phyloP scores from a whole-genome alignment of 768 basidiomycete species.

The Lentinula raphanica region DNA sequence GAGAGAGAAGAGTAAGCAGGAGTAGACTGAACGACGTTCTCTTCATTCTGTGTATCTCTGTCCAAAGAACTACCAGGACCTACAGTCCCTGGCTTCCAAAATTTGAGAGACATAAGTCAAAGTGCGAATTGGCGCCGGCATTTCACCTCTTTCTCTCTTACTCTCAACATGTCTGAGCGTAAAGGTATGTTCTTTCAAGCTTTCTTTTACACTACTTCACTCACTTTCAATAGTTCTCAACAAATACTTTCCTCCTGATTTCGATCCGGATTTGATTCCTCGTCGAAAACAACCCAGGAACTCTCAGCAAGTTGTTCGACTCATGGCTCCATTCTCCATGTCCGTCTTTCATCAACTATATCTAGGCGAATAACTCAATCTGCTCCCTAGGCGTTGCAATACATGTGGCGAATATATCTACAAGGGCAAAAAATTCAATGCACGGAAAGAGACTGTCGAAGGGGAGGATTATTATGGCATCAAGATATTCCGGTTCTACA shows the following conservation, averaged over 20 bases:
- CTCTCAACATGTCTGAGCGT: constrained; percentile 11
- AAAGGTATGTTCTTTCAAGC: constrained; percentile 5
- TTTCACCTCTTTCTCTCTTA: background rate
- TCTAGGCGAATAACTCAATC: background rate
- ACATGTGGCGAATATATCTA: constrained; percentile 98
- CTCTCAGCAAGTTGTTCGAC: constrained; percentile 93
- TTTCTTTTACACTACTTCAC: background rate
- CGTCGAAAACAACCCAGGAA: constrained; percentile 87
- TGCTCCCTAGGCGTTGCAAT: constrained; percentile 67
- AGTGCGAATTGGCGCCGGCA: background rate
- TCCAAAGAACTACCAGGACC: constrained; percentile 88
- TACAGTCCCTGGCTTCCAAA: constrained; percentile 87
- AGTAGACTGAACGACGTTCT: constrained; percentile 61
- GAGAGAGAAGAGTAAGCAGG: constrained; percentile 50
- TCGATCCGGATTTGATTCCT: constrained; percentile 95
- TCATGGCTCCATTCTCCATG: constrained; percentile 99
- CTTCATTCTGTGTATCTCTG: constrained; percentile 74
- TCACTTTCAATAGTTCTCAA: constrained; percentile 60
- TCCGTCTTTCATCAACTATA: constrained; percentile 27
- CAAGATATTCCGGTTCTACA: constrained; percentile 92
- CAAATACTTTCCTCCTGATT: constrained; percentile 97
- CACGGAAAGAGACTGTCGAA: constrained; percentile 95
- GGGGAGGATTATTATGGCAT: constrained; percentile 98
- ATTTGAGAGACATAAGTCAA: constrained; percentile 53
- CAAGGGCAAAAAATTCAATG: constrained; percentile 99